phyloP scores from a whole-genome alignment of 768 basidiomycete species.

The Auriscalpium vulgare region DNA sequence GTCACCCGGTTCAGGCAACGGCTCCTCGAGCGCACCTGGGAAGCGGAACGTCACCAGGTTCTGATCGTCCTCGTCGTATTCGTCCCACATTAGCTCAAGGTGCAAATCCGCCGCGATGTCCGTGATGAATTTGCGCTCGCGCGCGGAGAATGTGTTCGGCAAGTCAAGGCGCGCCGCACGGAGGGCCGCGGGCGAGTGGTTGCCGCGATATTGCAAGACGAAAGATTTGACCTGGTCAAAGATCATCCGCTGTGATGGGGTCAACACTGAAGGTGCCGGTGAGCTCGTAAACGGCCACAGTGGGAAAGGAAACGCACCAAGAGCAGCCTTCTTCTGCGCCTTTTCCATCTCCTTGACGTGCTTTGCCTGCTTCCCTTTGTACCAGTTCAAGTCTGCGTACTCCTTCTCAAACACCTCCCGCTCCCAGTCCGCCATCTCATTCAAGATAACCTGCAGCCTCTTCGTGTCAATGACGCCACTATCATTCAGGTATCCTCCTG shows the following conservation, averaged over 20 bases:
- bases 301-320: slow-evolving; percentile 42
- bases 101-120: slow-evolving; percentile 72
- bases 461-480: slow-evolving; percentile 72
- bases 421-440: slow-evolving; percentile 87
- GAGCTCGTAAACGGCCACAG: too few relatives aligned
- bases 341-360: slow-evolving; percentile 59
- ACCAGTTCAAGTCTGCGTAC: slow-evolving; percentile 85
- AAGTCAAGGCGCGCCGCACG: slow-evolving; percentile 47
- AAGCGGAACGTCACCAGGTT: slow-evolving; percentile 67
- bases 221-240: slow-evolving; percentile 76
- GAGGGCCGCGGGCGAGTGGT: slow-evolving; percentile 21
- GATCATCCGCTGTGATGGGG: slow-evolving; percentile 63
- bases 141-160: slow-evolving; percentile 71
- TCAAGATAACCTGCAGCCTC: slow-evolving; percentile 77
- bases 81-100: slow-evolving; percentile 84
- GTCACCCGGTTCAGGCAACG: slow-evolving; percentile 31
- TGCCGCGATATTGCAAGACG: slow-evolving; percentile 42
- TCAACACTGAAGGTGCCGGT: slow-evolving; percentile 43
- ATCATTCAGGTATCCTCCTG: slow-evolving; percentile 93
- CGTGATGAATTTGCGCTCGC: slow-evolving; percentile 73
- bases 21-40: slow-evolving; percentile 36
- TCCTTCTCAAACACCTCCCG: slow-evolving; percentile 88
- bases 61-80: slow-evolving; percentile 77
- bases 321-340: slow-evolving; percentile 45
- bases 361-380: slow-evolving; percentile 86